Evolutionary conservation across 306 rosid species (phyloP).

Genomic region (Quercus berberidifolia): DNA sequence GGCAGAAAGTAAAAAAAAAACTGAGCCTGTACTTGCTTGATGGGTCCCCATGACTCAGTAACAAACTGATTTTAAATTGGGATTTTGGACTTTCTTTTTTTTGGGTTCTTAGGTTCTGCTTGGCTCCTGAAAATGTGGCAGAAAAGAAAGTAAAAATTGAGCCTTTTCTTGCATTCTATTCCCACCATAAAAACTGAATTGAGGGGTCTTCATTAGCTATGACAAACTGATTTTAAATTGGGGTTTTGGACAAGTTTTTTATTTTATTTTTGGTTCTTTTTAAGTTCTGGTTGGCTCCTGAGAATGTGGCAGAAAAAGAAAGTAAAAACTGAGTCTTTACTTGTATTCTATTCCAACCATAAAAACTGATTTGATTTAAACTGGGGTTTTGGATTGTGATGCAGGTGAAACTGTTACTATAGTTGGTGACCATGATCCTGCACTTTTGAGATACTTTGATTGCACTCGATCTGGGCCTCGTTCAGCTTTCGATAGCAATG

Average conservation of each 20-base stretch:
- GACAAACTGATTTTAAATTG: too few relatives aligned
- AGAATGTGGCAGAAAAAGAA: not conserved
- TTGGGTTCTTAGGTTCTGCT: not conserved
- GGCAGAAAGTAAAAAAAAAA: not conserved
- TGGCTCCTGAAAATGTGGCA: not conserved
- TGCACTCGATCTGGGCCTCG: slow-evolving; percentile 71
- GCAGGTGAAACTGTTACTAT: slow-evolving; percentile 87
- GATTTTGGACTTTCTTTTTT: not conserved
- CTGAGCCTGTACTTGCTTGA: not conserved
- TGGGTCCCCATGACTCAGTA: too few relatives aligned
- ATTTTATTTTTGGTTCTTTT: too few relatives aligned
- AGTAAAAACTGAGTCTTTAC: not conserved
- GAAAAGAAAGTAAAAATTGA: not conserved
- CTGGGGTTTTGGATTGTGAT: not conserved
- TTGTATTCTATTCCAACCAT: not conserved
- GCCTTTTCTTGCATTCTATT: not conserved
- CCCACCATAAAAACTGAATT: not conserved
- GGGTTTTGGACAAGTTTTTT: too few relatives aligned
- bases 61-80: too few relatives aligned
- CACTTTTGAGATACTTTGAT: slow-evolving; percentile 75
- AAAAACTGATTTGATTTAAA: not conserved
- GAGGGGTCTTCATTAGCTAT: not conserved
- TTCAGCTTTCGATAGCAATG: slow-evolving; percentile 60
- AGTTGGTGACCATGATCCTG: slow-evolving; percentile 87
- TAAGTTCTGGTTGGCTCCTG: not conserved